phyloP scores from a whole-genome alignment of 1,284 basidiomycete species.

The Cryptococcus hybrid region DNA sequence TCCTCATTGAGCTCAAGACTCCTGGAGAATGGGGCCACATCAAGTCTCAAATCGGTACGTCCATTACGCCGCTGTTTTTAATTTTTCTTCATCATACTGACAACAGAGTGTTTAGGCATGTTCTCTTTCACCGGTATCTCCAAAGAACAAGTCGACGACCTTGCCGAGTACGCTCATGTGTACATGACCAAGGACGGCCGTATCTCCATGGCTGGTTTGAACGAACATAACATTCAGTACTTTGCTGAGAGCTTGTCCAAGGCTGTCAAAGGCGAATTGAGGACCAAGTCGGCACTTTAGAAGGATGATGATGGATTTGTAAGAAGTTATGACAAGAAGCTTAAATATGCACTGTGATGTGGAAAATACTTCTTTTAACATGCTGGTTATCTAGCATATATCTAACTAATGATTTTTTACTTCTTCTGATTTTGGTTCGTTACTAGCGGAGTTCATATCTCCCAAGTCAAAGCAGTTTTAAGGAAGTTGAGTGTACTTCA shows the following conservation, averaged over 20 bases:
- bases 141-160: constrained; percentile 74
- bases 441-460: background rate
- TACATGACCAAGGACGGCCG: constrained; percentile 72
- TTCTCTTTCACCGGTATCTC: constrained; percentile 74
- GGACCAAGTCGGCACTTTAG: constrained; percentile 32
- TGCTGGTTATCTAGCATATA: constrained; percentile 1
- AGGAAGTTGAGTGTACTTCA: background rate
- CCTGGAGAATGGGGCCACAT: constrained; percentile 96
- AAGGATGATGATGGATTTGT: background rate
- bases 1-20: constrained; percentile 79
- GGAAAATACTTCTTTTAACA: background rate
- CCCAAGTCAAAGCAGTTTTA: background rate
- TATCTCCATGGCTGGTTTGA: constrained; percentile 95
- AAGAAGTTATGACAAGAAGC: background rate
- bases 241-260: constrained; percentile 81
- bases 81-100: background rate
- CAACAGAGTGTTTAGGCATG: constrained; percentile 34
- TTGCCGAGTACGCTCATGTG: constrained; percentile 90
- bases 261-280: constrained; percentile 75
- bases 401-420: background rate
- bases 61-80: background rate
- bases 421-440: background rate
- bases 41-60: constrained; percentile 79
- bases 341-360: background rate
- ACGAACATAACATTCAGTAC: constrained; percentile 78